Percentiles rank a stretch among this genome's conserved stretches.
Evolutionary conservation across 495 filamentous ascomycete species (phyloP).

Genomic region (Glonium stellatum): DNA sequence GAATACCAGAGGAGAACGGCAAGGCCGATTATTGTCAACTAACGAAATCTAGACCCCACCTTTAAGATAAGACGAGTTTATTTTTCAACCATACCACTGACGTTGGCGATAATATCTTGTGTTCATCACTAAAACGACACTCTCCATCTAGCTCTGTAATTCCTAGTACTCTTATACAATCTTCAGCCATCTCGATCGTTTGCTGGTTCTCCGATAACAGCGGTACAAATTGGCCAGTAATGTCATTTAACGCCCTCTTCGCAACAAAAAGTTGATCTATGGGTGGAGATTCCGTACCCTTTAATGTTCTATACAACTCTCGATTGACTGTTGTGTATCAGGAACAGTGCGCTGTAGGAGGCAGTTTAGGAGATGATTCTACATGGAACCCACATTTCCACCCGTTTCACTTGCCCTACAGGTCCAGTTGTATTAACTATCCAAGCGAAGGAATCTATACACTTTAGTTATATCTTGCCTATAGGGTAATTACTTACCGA

Average conservation of each 20-base stretch:
- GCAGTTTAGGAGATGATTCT: neutral
- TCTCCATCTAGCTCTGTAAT: neutral
- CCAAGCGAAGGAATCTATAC: constrained; percentile 6
- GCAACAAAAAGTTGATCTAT: neutral
- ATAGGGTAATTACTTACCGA: neutral
- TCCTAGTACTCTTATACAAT: neutral
- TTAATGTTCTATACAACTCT: neutral
- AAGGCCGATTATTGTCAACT: too few relatives aligned
- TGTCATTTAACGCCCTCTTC: neutral
- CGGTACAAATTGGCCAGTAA: neutral
- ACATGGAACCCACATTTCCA: neutral
- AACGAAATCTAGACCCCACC: too few relatives aligned
- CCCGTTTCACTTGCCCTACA: neutral
- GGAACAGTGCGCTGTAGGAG: neutral
- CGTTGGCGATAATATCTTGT: neutral
- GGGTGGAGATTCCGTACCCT: neutral
- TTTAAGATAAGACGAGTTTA: too few relatives aligned
- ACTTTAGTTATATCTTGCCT: neutral
- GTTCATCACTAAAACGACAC: neutral
- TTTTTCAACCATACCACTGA: neutral
- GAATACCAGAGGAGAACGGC: too few relatives aligned
- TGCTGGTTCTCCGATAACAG: neutral
- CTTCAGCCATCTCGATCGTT: neutral
- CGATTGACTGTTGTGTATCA: neutral
- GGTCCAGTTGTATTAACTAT: constrained; percentile 1